phyloP scores from a whole-genome alignment of 2,329 filamentous ascomycete genomes.

The Penicillium frequentans region DNA sequence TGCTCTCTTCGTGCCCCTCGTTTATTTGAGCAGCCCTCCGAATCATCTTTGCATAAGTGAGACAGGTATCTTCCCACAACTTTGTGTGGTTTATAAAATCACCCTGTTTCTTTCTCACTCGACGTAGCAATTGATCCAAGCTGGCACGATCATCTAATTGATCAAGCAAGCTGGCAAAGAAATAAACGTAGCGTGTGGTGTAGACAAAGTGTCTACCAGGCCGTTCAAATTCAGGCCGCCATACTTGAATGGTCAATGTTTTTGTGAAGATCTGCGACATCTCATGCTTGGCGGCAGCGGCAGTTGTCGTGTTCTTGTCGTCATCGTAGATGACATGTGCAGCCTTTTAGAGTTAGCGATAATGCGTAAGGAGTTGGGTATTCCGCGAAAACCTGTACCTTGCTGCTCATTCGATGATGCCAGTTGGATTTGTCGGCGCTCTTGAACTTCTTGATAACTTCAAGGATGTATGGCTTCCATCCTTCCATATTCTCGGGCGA shows the following conservation, averaged over 20 bases:
- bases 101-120: slow-evolving; percentile 76
- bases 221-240: slow-evolving; percentile 86
- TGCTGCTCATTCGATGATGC: slow-evolving; percentile 88
- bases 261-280: slow-evolving; percentile 89
- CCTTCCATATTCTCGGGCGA: slow-evolving; percentile 51
- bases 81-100: slow-evolving; percentile 67
- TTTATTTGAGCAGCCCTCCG: slow-evolving; percentile 58
- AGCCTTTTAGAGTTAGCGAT: slow-evolving; percentile 43
- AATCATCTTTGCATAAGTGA: slow-evolving; percentile 59
- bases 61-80: slow-evolving; percentile 63
- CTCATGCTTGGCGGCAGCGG: slow-evolving; percentile 69
- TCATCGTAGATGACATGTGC: slow-evolving; percentile 64
- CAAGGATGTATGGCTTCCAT: slow-evolving; percentile 64
- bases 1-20: slow-evolving; percentile 62
- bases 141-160: slow-evolving; percentile 72
- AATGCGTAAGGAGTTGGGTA: slow-evolving; percentile 13
- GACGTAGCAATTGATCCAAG: slow-evolving; percentile 74
- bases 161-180: slow-evolving; percentile 73
- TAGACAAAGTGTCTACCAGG: slow-evolving; percentile 89
- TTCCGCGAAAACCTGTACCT: slow-evolving; percentile 51
- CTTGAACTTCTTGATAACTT: slow-evolving; percentile 57
- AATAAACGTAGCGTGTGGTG: slow-evolving; percentile 80
- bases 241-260: slow-evolving; percentile 91
- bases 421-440: slow-evolving; percentile 86
- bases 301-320: slow-evolving; percentile 51